A percentile compares a stretch with the other conserved stretches of the same genome.
Evolutionary conservation across 2,329 filamentous ascomycete species (phyloP).

Genomic region (Ophiosphaerella narmari): DNA sequence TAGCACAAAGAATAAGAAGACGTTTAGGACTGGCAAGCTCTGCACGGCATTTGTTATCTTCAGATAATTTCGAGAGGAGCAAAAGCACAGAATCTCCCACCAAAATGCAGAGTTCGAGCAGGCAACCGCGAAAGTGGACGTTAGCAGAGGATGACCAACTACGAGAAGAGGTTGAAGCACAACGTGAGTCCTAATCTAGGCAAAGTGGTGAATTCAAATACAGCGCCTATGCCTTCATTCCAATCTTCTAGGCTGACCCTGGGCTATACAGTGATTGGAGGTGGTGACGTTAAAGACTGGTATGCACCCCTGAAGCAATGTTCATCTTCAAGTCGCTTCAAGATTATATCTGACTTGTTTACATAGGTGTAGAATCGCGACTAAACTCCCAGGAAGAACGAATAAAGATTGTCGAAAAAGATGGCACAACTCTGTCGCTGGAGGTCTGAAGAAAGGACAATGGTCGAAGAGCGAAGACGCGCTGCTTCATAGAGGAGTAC

Average conservation of each 20-base stretch:
- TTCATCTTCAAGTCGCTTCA: not conserved
- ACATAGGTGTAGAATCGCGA: slow-evolving; percentile 43
- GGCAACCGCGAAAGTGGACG: slow-evolving; percentile 37
- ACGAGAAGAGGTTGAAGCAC: slow-evolving; percentile 33
- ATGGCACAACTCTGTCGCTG: slow-evolving; percentile 48
- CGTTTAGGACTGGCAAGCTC: too few relatives aligned
- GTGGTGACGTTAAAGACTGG: slow-evolving; percentile 36
- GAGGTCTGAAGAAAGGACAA: slow-evolving; percentile 48
- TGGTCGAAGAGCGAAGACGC: slow-evolving; percentile 47
- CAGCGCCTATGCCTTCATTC: not conserved
- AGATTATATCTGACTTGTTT: slow-evolving; percentile 3
- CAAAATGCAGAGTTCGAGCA: slow-evolving; percentile 19
- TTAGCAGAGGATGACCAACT: slow-evolving; percentile 31
- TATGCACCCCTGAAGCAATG: slow-evolving; percentile 4
- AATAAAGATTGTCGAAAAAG: slow-evolving; percentile 54
- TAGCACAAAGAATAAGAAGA: too few relatives aligned
- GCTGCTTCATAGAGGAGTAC: slow-evolving; percentile 39
- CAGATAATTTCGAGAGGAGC: not conserved
- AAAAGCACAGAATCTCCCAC: not conserved
- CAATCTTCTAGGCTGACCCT: not conserved
- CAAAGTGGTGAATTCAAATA: not conserved
- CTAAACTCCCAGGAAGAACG: slow-evolving; percentile 45
- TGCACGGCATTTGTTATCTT: not conserved
- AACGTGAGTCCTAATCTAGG: slow-evolving; percentile 20
- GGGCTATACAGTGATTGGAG: slow-evolving; percentile 15